These are phyloP conservation scores for Domatiomyces catenatus DNA, from an alignment of 2,329 filamentous ascomycete genomes.

Conservation along the genomic window DNA sequence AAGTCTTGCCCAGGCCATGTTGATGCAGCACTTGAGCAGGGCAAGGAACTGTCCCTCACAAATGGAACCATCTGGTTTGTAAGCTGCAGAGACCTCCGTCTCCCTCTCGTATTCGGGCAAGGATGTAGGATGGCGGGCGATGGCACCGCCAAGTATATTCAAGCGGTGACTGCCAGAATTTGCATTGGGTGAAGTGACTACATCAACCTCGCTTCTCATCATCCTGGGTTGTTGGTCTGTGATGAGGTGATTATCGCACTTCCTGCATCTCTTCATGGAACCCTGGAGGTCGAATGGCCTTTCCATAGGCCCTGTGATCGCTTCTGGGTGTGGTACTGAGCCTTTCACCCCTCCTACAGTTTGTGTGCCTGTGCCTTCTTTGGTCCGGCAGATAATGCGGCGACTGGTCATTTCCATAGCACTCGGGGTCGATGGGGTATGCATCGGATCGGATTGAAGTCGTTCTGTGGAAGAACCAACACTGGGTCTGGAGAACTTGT, in stretches of 20 bases:
- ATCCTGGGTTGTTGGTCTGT: constrained; percentile 8
- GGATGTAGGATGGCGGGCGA: neutral
- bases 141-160: neutral
- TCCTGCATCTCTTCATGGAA: constrained; percentile 14
- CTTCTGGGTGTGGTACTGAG: neutral
- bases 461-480: constrained; percentile 1
- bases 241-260: constrained; percentile 12
- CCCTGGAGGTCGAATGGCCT: constrained; percentile 4
- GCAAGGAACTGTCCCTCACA: neutral
- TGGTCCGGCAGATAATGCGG: neutral
- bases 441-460: too few species aligned
- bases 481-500: constrained; percentile 3
- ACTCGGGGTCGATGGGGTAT: constrained; percentile 3
- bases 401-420: constrained; percentile 1
- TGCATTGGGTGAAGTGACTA: neutral
- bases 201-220: constrained; percentile 6
- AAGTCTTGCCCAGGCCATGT: neutral
- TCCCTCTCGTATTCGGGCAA: neutral
- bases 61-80: neutral
- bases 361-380: neutral
- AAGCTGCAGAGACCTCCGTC: neutral
- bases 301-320: neutral
- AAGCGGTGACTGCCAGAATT: neutral
- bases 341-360: neutral
- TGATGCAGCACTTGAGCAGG: neutral